Evolutionary conservation across 805 yeast genomes (phyloP).

Genomic region (Sugiyamaella floridensis): DNA sequence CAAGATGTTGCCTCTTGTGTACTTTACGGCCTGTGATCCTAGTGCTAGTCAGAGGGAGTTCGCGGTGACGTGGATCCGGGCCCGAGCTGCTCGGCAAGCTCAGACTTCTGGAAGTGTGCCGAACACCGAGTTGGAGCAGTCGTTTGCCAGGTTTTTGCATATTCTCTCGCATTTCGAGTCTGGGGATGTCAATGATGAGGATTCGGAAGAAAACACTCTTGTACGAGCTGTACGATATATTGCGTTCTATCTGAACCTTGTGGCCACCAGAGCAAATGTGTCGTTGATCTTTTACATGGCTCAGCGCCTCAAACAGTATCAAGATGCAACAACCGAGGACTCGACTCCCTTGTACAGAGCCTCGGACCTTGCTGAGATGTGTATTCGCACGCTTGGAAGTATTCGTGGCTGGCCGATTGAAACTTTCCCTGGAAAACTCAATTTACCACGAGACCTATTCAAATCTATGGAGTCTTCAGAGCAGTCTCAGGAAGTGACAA

Average conservation of each 20-base stretch:
- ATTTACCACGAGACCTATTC: slow-evolving; percentile 63
- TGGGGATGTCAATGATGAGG: slow-evolving; percentile 26
- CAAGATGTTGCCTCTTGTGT: slow-evolving; percentile 58
- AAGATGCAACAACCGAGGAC: slow-evolving; percentile 45
- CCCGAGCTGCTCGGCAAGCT: slow-evolving; percentile 37
- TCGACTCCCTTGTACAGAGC: slow-evolving; percentile 47
- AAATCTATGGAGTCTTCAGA: slow-evolving; percentile 49
- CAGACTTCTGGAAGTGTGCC: slow-evolving; percentile 22
- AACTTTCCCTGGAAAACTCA: slow-evolving; percentile 76
- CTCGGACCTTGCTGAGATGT: slow-evolving; percentile 66
- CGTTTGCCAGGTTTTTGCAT: slow-evolving; percentile 61
- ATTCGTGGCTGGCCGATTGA: slow-evolving; percentile 60
- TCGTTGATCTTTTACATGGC: slow-evolving; percentile 70
- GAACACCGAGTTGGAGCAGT: slow-evolving; percentile 54
- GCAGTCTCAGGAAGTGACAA: slow-evolving; percentile 52
- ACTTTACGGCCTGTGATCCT: slow-evolving; percentile 75
- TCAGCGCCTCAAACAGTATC: slow-evolving; percentile 70
- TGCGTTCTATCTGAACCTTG: slow-evolving; percentile 49
- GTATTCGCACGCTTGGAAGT: slow-evolving; percentile 52
- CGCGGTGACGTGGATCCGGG: slow-evolving; percentile 63
- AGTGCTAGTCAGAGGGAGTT: slow-evolving; percentile 41
- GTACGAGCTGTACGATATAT: slow-evolving; percentile 51
- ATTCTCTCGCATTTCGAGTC: slow-evolving; percentile 64
- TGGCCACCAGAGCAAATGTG: slow-evolving; percentile 60
- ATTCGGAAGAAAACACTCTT: slow-evolving; percentile 9